Percentiles rank a stretch among this genome's conserved stretches.
Conservation (phyloP, 2,329 filamentous ascomycete species). For the Trichoderma atroviride region DNA sequence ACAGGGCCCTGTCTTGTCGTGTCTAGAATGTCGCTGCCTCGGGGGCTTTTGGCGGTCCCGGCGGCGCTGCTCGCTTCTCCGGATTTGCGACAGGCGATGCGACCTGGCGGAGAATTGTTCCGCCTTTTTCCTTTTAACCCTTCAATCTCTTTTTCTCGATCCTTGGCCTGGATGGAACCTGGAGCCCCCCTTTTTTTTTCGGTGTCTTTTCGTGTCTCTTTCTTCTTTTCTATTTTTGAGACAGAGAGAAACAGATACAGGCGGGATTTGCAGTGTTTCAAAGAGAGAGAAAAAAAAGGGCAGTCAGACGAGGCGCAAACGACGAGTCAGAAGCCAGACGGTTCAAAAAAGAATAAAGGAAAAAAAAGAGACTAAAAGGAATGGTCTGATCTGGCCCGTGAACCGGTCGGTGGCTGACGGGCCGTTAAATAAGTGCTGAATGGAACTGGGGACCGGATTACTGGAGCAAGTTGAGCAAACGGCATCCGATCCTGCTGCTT, state of each 20-base stretch:
- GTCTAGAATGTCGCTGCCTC: not conserved
- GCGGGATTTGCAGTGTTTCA: not conserved
- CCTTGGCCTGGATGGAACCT: not conserved
- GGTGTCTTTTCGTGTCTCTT: not conserved
- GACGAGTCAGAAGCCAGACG: slow-evolving; percentile 1
- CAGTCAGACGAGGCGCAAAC: not conserved
- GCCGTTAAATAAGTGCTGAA: slow-evolving; percentile 2
- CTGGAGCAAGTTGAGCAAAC: not conserved
- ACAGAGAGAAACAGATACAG: not conserved
- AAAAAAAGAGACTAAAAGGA: slow-evolving; percentile 8
- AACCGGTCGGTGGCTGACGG: slow-evolving; percentile 23
- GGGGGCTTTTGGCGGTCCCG: not conserved
- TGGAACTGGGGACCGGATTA: not conserved
- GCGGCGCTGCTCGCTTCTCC: not conserved
- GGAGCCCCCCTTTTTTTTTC: not conserved
- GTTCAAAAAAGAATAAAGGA: not conserved
- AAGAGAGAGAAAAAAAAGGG: not conserved
- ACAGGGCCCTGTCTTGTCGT: slow-evolving; percentile 2
- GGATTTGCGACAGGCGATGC: not conserved
- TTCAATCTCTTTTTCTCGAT: not conserved
- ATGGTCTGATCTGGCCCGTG: slow-evolving; percentile 24
- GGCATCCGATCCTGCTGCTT: not conserved
- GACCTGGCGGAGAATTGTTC: slow-evolving; percentile 20
- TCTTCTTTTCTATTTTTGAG: not conserved
- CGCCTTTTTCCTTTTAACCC: slow-evolving; percentile 10